Evolutionary conservation across 345 rosid genomes (phyloP), one percentile per base, ranked within the genome.

Genomic region (Acer negundo): DNA sequence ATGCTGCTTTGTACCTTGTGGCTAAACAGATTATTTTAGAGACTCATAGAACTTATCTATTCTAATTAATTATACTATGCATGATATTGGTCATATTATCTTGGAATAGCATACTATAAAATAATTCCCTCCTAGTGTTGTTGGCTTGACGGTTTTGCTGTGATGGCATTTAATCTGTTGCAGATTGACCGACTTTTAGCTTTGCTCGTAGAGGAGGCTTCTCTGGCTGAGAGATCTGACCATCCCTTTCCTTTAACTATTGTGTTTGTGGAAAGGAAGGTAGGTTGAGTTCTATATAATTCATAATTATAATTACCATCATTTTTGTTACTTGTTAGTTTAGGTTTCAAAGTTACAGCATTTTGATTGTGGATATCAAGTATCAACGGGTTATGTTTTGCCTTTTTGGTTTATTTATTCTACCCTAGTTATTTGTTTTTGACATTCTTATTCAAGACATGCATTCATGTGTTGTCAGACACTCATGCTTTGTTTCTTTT

Each of bases 241-340:
- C 84, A 47, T 59, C 80, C 87, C 72, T 81, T 81, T 40, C 84
- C 87, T 35, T 74, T 84, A 35, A 84, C 87, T 26, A 82, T 81
- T 70, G 87, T 84, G 22, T 84, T 84, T 79, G 87, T 84, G 35
- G 87, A 84, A 67, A 75, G 83, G 73, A 84, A 84, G 87, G 85
- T 84, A 79, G 12, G 17, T 26, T 77, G 28, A 7, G 46, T 28
- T n/a, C 19, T 64, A 17, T 58, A 46, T 66, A 12, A 17, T 10
- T 23, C 28, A 44, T 46, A 23, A 44, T 58, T 16, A 40, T 38
- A 2, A 11, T n/a, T 7, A 35, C 20, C 10, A 9, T 67, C 28
- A 2, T 67, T 38, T 2, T 23, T 28, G 31, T 28, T 28, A 28
- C 31, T 55, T 19, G 3, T 67, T 70, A 38, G 10, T 75, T 65